Base-by-base conservation (phyloP, 2,329 filamentous ascomycete species). In the Fonsecaea pugnacius region DNA sequence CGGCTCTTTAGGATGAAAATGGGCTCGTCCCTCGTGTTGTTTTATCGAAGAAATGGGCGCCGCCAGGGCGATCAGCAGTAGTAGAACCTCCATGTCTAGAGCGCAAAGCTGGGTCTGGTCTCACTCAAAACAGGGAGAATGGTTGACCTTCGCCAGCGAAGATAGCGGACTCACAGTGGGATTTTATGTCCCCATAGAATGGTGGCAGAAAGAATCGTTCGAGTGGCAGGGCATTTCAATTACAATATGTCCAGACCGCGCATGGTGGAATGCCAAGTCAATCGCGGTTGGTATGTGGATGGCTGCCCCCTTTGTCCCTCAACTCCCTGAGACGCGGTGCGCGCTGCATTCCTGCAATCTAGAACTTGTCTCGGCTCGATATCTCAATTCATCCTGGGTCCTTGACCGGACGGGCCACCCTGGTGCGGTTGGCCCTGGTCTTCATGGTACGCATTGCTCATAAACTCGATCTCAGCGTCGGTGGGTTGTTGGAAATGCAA, bases 381-480 rank as follows among this genome's bases (percentile, higher is more conserved):
- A 56, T 53, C 35, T 53, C 58, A 67, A 38, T 52, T 58, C 40
- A 54, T 56, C 38, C 52, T 30, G 50, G 54, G 48, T 46, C 59
- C 57, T n/a, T 36, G 56, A 38, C 59, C 56, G 21, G 33, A 55
- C 51, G 24, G 46, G 16, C 51, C 50, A 8, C 35, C 46, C 36
- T 50, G 33, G 14, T 38, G 50, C 43, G 52, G 57, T 7, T 64
- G 62, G 50, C 60, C 57, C 33, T 65, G 63, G n/a, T 62, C 58
- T n/a, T 67, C 60, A 30, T 71, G 70, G 51, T 66, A 68, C 18
- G 52, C 69, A 48, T 58, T 66, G 24, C 35, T 67, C 66, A 72
- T 65, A 58, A 71, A 72, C 35, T 70, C 69, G 50, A 72, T 66
- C 58, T 71, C 71, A 12, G 69, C 59, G 48, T 63, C 67, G 5